phyloP scores from a whole-genome alignment of 1,284 basidiomycete species.

The Phenoliferia sp. region DNA sequence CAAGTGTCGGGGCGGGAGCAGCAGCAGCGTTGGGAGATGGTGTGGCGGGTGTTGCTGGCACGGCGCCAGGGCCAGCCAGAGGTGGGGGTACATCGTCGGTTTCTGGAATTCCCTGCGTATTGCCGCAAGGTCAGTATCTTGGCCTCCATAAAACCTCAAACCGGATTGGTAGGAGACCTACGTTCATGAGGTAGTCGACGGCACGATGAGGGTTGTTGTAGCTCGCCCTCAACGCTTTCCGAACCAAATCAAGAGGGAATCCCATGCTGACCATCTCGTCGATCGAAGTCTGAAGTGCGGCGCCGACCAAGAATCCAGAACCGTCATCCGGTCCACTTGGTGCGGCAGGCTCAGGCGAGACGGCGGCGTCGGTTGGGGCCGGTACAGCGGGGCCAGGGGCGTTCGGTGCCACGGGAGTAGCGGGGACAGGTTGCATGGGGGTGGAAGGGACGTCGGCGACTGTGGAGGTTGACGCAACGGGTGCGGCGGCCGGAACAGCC shows the following conservation, averaged over 20 bases:
- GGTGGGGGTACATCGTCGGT: conserved; percentile 39
- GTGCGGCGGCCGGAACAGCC: conserved; percentile 46
- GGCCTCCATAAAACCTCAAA: too few species aligned
- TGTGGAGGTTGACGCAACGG: conserved; percentile 38
- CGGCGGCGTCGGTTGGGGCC: conserved; percentile 41
- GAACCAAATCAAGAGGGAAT: conserved; percentile 78
- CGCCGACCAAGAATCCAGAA: conserved; percentile 56
- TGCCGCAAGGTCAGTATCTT: not conserved
- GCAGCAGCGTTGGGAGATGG: conserved; percentile 57
- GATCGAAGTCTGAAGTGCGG: conserved; percentile 67
- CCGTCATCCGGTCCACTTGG: conserved; percentile 28
- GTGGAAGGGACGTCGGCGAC: conserved; percentile 38
- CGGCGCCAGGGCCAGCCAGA: conserved; percentile 42
- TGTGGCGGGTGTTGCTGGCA: conserved; percentile 47
- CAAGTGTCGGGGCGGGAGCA: conserved; percentile 40
- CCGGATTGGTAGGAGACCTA: too few species aligned
- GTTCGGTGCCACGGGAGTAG: conserved; percentile 39
- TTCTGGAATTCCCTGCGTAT: conserved; percentile 73
- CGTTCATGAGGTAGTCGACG: conserved; percentile 93
- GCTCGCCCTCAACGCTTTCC: conserved; percentile 82
- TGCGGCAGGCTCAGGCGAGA: conserved; percentile 16
- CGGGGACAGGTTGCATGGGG: conserved; percentile 38
- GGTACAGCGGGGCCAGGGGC: conserved; percentile 42
- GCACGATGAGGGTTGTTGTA: conserved; percentile 98
- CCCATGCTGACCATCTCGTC: conserved; percentile 91